phyloP scores from a whole-genome alignment of 2,329 filamentous ascomycete genomes.

The Alternaria sp. region DNA sequence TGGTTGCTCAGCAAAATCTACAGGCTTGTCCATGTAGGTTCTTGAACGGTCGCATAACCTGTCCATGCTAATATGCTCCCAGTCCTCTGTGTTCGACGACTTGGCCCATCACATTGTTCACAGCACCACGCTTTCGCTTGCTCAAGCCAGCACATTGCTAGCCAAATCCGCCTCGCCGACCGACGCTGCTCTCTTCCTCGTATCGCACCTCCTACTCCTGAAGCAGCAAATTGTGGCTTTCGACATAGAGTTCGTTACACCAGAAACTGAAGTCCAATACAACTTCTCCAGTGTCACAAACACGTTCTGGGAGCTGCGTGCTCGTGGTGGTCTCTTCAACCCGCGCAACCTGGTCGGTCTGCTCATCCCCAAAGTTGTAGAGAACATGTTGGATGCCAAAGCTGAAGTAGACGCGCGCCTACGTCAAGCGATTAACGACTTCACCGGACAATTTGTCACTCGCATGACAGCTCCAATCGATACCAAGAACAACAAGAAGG shows the following conservation, averaged over 20 bases:
- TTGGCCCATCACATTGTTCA: slow-evolving; percentile 84
- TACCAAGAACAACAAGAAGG: slow-evolving; percentile 37
- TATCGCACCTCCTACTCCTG: slow-evolving; percentile 91
- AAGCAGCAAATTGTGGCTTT: slow-evolving; percentile 97
- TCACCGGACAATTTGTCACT: slow-evolving; percentile 65
- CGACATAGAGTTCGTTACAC: slow-evolving; percentile 81
- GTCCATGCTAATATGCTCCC: slow-evolving; percentile 4
- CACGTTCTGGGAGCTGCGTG: slow-evolving; percentile 73
- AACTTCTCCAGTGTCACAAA: slow-evolving; percentile 72
- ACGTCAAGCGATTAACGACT: slow-evolving; percentile 70
- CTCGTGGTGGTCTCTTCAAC: slow-evolving; percentile 71
- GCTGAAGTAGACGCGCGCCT: slow-evolving; percentile 71
- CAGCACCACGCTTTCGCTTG: slow-evolving; percentile 84
- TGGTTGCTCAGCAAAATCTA: slow-evolving; percentile 75
- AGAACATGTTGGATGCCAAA: slow-evolving; percentile 76
- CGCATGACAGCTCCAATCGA: slow-evolving; percentile 63
- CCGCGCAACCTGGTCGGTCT: slow-evolving; percentile 68
- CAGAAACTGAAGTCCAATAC: slow-evolving; percentile 66
- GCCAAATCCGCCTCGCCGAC: slow-evolving; percentile 69
- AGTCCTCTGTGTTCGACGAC: slow-evolving; percentile 75
- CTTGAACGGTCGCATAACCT: neutral
- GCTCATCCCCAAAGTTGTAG: slow-evolving; percentile 70
- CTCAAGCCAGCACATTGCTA: slow-evolving; percentile 77
- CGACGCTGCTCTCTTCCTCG: slow-evolving; percentile 88
- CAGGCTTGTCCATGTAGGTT: slow-evolving; percentile 69